Percentiles rank a stretch among this genome's conserved stretches.
These are phyloP conservation scores for Stenogyne calaminthoides DNA, from an alignment of 305 asterid genomes.

Conservation along the genomic window DNA sequence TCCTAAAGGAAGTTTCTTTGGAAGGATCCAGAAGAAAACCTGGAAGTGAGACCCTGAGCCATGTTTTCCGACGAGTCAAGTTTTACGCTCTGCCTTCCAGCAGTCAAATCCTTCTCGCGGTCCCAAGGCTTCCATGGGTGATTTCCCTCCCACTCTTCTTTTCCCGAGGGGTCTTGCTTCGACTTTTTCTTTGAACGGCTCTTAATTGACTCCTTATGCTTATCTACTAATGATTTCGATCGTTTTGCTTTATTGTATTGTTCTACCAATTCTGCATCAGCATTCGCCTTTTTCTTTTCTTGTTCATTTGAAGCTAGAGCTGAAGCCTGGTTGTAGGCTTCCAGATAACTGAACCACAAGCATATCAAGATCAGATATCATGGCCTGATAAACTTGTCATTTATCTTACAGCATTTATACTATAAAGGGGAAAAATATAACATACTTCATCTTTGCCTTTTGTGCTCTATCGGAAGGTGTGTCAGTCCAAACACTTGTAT, in stretches of 20 bases:
- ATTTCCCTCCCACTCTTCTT: constrained; percentile 82
- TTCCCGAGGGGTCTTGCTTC: constrained; percentile 45
- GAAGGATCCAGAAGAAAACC: constrained; percentile 85
- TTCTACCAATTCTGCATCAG: constrained; percentile 81
- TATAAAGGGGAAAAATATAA: background rate
- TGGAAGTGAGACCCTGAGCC: constrained; percentile 76
- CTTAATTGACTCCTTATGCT: constrained; percentile 56
- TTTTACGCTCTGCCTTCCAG: constrained; percentile 84
- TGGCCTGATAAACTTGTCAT: constrained; percentile 18
- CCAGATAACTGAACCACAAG: constrained; percentile 63
- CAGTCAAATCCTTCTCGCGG: constrained; percentile 91
- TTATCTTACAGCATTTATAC: background rate
- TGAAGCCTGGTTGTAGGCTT: constrained; percentile 84
- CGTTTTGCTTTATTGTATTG: constrained; percentile 79
- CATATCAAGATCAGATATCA: constrained; percentile 24
- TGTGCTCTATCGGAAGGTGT: constrained; percentile 87
- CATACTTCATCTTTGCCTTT: constrained; percentile 85
- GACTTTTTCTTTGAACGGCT: constrained; percentile 66
- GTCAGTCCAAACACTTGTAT: constrained; percentile 93
- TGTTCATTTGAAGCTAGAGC: constrained; percentile 76
- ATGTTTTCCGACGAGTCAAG: constrained; percentile 61
- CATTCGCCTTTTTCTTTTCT: constrained; percentile 42
- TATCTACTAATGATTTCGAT: constrained; percentile 84
- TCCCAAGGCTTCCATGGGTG: constrained; percentile 99
- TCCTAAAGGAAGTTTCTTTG: constrained; percentile 78